phyloP scores from a whole-genome alignment of 2,329 filamentous ascomycete genomes.

The Claviceps capensis region DNA sequence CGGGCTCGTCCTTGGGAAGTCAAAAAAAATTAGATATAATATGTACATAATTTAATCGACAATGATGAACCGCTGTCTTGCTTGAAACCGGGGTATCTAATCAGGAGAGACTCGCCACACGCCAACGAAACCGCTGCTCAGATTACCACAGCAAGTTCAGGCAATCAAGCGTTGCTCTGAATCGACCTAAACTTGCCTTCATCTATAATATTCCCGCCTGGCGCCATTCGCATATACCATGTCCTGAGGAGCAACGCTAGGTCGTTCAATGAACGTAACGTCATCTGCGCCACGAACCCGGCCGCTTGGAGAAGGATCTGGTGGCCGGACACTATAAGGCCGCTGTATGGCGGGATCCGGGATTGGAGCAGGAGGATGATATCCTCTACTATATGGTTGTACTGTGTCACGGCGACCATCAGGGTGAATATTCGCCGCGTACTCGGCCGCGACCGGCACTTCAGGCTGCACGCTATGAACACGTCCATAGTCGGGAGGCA shows the following conservation, averaged over 20 bases:
- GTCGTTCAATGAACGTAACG: conserved; percentile 30
- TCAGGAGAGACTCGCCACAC: neutral
- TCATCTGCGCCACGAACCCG: conserved; percentile 20
- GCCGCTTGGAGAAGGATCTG: conserved; percentile 21
- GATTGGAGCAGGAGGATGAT: conserved; percentile 12
- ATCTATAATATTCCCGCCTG: conserved; percentile 24
- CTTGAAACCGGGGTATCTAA: neutral
- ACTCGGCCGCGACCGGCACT: conserved; percentile 13
- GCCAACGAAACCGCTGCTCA: neutral
- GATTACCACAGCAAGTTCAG: neutral
- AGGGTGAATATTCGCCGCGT: conserved; percentile 14
- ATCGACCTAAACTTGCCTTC: neutral
- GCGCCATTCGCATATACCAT: conserved; percentile 31
- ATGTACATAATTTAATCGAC: neutral
- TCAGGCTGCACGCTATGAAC: conserved; percentile 30
- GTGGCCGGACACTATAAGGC: conserved; percentile 28
- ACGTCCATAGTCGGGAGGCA: conserved; percentile 28
- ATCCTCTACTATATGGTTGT: conserved; percentile 21
- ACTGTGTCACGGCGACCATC: conserved; percentile 16
- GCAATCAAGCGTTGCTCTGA: neutral
- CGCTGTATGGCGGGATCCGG: conserved; percentile 10
- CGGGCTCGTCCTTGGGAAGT: neutral
- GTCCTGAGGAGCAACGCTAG: conserved; percentile 26
- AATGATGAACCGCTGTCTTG: neutral
- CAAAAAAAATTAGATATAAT: neutral